phyloP scores from a whole-genome alignment of 495 filamentous ascomycete genomes.

The Podospora sp. region DNA sequence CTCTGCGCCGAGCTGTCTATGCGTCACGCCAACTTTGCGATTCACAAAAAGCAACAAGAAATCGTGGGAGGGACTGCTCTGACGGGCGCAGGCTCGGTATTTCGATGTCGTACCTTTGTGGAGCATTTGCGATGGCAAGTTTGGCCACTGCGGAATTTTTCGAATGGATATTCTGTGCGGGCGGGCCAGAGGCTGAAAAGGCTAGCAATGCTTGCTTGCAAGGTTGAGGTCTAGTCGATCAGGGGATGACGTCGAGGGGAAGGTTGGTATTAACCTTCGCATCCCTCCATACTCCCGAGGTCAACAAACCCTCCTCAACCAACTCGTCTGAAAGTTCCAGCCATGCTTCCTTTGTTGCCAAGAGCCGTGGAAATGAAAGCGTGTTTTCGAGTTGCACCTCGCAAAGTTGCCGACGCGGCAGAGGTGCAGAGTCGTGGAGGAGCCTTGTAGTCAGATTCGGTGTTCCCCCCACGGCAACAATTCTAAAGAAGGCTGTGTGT shows the following conservation, averaged over 20 bases:
- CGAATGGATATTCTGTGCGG: conserved; percentile 6
- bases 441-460: not conserved
- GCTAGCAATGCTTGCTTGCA: not conserved
- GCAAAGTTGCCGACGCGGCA: not conserved
- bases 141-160: conserved; percentile 21
- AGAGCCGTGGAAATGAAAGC: conserved; percentile 2
- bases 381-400: not conserved
- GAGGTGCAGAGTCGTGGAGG: not conserved
- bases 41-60: not conserved
- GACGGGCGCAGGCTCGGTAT: not conserved
- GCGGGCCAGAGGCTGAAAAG: not conserved
- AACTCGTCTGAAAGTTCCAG: not conserved
- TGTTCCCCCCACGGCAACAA: conserved; percentile 4
- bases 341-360: not conserved
- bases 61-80: not conserved
- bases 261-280: not conserved
- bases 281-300: not conserved
- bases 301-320: not conserved
- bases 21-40: not conserved
- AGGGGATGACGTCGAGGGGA: not conserved
- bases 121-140: not conserved
- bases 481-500: not conserved
- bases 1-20: not conserved
- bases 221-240: not conserved
- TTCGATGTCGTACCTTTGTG: not conserved